Evolutionary conservation across 495 filamentous ascomycete genomes (phyloP), one percentile per base, ranked within the genome.

Genomic region (Elaphomyces granulatus): DNA sequence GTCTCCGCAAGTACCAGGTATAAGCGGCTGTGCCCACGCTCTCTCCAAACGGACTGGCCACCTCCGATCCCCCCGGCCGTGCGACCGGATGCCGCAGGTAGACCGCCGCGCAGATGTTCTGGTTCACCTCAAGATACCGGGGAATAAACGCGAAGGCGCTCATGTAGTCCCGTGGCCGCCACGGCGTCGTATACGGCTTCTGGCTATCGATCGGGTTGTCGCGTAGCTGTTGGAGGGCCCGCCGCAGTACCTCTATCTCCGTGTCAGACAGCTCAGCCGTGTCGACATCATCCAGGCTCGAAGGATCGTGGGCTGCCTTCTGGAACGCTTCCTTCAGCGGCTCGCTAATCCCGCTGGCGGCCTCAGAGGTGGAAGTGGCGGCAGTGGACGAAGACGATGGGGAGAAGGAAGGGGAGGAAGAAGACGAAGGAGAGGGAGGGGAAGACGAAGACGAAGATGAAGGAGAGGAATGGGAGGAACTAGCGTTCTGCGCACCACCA

Each of bases 31-130:
- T 81, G 50, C 68, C 70, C 16, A 77, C 63, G 26, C 64, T 56
- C 15, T 59, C 49, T 20, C 61, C 54, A 66, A 87, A 95, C 17
- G 90, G 90, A 37, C 83, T 81, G 16, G 90, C 88, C 38, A 95
- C 87, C 62, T 98, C 90, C 16, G 81, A 78, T 40, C 64, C 53
- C n/a, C 92, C 87, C 8, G 81, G 80, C 15, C 85, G 68, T n/a
- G 83, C 92, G 35, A 95, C 92, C 2, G 90, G 92, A 65, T 96
- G 87, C 44, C 90, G 74, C 45, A 98, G 61, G 62, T 96, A 98
- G 31, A 98, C 88, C 15, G 90, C 90, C 12, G 86, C 75, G 63
- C 90, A 96, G 50, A 94, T 81, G 50, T 82, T 86, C 54, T 88
- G 87, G 67, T 95, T 94, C 51, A 98, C 90, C 65, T 98, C 90